phyloP scores from a whole-genome alignment of 23 red algal species.

The Agarophyton chilense region DNA sequence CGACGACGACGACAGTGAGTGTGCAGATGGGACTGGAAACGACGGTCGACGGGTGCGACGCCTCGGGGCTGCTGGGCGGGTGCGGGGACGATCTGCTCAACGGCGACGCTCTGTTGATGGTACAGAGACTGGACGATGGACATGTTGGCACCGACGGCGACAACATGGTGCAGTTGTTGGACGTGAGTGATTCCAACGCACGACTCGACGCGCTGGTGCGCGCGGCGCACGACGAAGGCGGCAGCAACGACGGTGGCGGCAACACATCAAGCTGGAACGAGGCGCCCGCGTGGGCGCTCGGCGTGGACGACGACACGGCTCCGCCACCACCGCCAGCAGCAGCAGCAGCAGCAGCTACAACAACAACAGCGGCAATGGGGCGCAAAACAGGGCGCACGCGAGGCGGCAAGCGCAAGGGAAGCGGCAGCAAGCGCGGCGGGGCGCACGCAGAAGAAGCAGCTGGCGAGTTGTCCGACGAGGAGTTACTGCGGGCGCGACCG shows the following conservation, averaged over 20 bases:
- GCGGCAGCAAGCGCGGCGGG: neutral
- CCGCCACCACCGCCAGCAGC: too few species aligned
- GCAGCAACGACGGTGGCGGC: neutral
- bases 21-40: too few species aligned
- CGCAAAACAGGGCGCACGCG: neutral
- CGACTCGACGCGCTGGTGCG: conserved; percentile 8
- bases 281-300: too few species aligned
- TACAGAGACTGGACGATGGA: neutral
- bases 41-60: neutral
- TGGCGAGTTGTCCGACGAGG: conserved; percentile 25
- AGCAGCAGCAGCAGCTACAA: too few species aligned
- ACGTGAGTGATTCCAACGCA: neutral
- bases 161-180: neutral
- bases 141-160: neutral
- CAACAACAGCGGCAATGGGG: neutral
- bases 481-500: conserved; percentile 25
- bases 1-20: neutral
- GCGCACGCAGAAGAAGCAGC: neutral
- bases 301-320: too few species aligned
- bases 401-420: neutral
- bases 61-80: neutral
- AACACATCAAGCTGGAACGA: too few species aligned
- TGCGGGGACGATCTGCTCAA: neutral
- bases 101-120: neutral
- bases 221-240: neutral